Base-by-base conservation (phyloP, 2,329 filamentous ascomycete genomes). In the Cryphonectria parasitica region DNA sequence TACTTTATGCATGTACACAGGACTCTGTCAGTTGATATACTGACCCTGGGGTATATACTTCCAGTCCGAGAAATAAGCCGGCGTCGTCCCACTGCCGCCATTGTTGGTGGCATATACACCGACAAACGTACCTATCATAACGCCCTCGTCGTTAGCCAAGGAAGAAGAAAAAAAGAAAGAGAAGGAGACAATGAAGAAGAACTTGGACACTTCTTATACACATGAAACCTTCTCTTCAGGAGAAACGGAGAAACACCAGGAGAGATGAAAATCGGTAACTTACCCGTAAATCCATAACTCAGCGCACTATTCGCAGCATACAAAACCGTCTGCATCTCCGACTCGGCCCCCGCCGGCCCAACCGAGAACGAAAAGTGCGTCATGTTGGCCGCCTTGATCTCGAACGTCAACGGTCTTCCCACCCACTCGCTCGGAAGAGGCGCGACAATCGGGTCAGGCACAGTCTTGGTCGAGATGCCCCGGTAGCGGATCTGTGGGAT, bases 61-160 rank as follows among this genome's bases (percentile, higher is more conserved):
- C 85, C 86, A 87, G 28, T 82, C 78, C 7, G 78, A 81, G 64
- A 87, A 77, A 75, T 85, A 87, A 3, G 83, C 84, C 4, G 82
- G 79, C 43, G 82, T 82, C 2, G 74, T 79, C 2, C 80, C 82
- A 15, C 79, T 76, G 1, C 80, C 80, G 0, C 85, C 86, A 73
- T 88, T 88, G 39, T 78, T 85, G 4, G 86, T 88, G 56, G 82
- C 83, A 75, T 87, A 88, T 0, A 83, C 80, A 0, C 86, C 86
- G 0, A 89, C 72, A 28, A 88, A 77, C 0, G 82, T 82, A 0
- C 86, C 86, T 81, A 49, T 49, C 22, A 49, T 2, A 2, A 2
- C 2, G 2, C 22, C 19, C 45, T n/a, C 45, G 19, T 49, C 3
- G 58, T 62, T 34, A 62, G 36, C 19, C 36, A 39, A 39, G 11